Percentiles rank a stretch among this genome's conserved stretches.
Evolutionary conservation across 495 filamentous ascomycete species (phyloP).

Genomic region (Xylaria telfairii): DNA sequence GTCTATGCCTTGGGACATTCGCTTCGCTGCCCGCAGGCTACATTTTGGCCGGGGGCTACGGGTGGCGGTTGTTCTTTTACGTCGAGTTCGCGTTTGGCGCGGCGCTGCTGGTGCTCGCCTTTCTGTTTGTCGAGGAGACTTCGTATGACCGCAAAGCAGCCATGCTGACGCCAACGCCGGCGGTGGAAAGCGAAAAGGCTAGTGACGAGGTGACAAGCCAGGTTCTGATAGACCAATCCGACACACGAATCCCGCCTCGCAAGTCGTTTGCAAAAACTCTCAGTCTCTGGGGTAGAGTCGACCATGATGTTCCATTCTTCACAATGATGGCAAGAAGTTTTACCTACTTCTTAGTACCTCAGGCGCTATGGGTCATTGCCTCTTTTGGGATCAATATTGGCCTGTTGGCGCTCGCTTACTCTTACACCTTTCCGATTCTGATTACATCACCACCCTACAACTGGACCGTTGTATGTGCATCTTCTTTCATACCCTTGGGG

Average conservation of each 20-base stretch:
- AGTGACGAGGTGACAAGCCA: constrained; percentile 28
- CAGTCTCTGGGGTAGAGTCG: constrained; percentile 56
- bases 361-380: constrained; percentile 65
- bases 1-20: constrained; percentile 64
- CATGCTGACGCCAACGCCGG: constrained; percentile 23
- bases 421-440: constrained; percentile 64
- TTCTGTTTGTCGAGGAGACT: constrained; percentile 68
- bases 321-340: constrained; percentile 61
- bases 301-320: constrained; percentile 61
- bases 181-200: constrained; percentile 35
- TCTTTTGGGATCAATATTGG: constrained; percentile 60
- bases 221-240: constrained; percentile 15
- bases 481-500: background rate
- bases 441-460: constrained; percentile 63
- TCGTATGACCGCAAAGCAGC: constrained; percentile 54
- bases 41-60: constrained; percentile 67
- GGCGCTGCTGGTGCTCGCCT: constrained; percentile 61
- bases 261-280: constrained; percentile 56
- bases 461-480: constrained; percentile 50
- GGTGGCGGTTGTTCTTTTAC: constrained; percentile 70
- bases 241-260: constrained; percentile 39
- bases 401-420: constrained; percentile 63
- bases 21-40: constrained; percentile 67
- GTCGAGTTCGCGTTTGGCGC: constrained; percentile 65
- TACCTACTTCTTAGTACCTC: constrained; percentile 63